These are phyloP conservation scores for Epichloe gansuensis DNA, from an alignment of 2,329 filamentous ascomycete species.

Conservation along the genomic window DNA sequence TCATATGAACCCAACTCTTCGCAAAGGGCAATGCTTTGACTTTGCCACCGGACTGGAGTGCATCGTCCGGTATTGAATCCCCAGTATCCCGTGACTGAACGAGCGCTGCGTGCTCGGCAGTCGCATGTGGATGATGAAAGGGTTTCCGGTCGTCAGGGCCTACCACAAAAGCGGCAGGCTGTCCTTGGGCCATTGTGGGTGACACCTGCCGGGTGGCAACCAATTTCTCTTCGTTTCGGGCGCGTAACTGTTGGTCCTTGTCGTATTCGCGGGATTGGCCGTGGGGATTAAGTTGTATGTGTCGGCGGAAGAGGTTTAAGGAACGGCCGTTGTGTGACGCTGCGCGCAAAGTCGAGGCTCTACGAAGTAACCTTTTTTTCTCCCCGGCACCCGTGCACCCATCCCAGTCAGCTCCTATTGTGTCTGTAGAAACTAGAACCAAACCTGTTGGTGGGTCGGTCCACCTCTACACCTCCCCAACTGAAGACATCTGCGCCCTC, in stretches of 20 bases:
- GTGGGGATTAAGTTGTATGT: background rate
- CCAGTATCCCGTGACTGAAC: slow-evolving; percentile 51
- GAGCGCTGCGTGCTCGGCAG: slow-evolving; percentile 27
- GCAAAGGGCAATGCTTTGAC: slow-evolving; percentile 38
- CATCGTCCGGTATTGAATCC: slow-evolving; percentile 35
- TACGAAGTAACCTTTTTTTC: too few species aligned
- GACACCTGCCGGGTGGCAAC: background rate
- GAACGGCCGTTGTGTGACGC: too few species aligned
- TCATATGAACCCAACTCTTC: slow-evolving; percentile 84
- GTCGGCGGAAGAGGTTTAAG: too few species aligned
- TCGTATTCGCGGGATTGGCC: background rate
- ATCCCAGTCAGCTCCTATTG: too few species aligned
- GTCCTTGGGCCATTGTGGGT: slow-evolving; percentile 21
- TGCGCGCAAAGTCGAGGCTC: too few species aligned
- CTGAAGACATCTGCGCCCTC: too few species aligned
- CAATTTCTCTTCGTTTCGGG: background rate
- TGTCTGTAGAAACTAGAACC: too few species aligned
- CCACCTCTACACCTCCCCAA: too few species aligned
- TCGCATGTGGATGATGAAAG: slow-evolving; percentile 17
- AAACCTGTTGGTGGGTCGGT: too few species aligned
- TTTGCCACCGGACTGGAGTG: slow-evolving; percentile 17
- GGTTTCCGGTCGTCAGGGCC: slow-evolving; percentile 19
- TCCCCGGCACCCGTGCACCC: too few species aligned
- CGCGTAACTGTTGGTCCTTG: background rate
- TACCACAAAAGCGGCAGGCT: slow-evolving; percentile 16